These are phyloP conservation scores for Sarocladium brachiariae DNA, from an alignment of 2,329 filamentous ascomycete genomes.

Conservation along the genomic window DNA sequence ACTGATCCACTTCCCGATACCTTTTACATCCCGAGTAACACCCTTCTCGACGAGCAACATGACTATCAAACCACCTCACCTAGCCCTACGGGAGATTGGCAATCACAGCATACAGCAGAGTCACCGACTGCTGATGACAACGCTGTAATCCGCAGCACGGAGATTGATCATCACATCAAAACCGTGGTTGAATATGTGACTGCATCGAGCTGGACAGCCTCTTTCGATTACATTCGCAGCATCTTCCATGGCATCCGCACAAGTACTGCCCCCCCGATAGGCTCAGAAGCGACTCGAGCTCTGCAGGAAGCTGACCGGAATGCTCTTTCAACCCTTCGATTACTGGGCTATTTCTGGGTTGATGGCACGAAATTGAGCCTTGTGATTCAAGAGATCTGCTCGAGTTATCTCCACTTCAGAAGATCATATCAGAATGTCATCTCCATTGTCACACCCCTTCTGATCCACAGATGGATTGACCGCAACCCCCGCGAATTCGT, in stretches of 20 bases:
- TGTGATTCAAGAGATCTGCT: conserved; percentile 59
- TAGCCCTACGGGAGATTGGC: conserved; percentile 4
- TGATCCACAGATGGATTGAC: conserved; percentile 61
- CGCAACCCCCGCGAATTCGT: conserved; percentile 59
- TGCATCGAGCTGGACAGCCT: conserved; percentile 54
- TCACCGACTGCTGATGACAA: conserved; percentile 5
- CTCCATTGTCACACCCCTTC: conserved; percentile 53
- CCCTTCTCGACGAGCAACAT: conserved; percentile 44
- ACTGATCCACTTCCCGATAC: conserved; percentile 52
- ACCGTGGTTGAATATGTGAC: conserved; percentile 57
- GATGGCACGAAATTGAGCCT: conserved; percentile 54
- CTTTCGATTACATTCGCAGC: conserved; percentile 52
- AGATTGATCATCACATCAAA: conserved; percentile 49
- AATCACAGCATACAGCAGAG: conserved; percentile 4
- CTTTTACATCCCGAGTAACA: conserved; percentile 48
- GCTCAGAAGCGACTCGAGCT: conserved; percentile 27
- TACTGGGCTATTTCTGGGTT: conserved; percentile 59
- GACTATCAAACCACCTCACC: conserved; percentile 21
- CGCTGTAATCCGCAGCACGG: conserved; percentile 29
- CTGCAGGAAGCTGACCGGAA: conserved; percentile 43
- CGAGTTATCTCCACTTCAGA: conserved; percentile 59
- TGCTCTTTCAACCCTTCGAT: conserved; percentile 48
- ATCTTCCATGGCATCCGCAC: conserved; percentile 45
- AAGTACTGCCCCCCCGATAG: conserved; percentile 31
- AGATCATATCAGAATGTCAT: conserved; percentile 58